These are phyloP conservation scores for Myotisia sp. DNA, from an alignment of 2,329 filamentous ascomycete genomes.

Conservation along the genomic window DNA sequence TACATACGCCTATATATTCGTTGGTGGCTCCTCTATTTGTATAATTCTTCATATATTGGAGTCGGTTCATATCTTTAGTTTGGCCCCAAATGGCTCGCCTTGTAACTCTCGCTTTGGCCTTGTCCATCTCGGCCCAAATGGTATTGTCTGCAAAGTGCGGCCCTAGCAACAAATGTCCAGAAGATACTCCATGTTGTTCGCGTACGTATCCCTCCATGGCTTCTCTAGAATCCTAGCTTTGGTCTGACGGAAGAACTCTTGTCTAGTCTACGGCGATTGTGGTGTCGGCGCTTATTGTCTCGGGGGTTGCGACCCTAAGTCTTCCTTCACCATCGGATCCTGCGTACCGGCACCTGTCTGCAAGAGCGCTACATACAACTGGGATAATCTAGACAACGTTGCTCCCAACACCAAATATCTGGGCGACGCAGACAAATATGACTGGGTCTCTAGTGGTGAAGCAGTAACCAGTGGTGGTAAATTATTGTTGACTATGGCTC, in stretches of 20 bases:
- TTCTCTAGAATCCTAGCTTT: not conserved
- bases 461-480: conserved; percentile 48
- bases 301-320: conserved; percentile 80
- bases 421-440: conserved; percentile 61
- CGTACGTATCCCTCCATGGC: conserved; percentile 41
- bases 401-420: conserved; percentile 66
- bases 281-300: conserved; percentile 91
- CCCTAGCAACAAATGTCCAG: conserved; percentile 48
- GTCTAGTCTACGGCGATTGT: conserved; percentile 74
- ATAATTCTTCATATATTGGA: not conserved
- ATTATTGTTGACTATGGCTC: conserved; percentile 77
- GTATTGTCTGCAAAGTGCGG: conserved; percentile 28
- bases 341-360: conserved; percentile 79
- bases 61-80: not conserved
- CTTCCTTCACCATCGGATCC: conserved; percentile 68
- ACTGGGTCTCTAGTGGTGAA: conserved; percentile 80
- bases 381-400: conserved; percentile 57
- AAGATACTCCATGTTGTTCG: conserved; percentile 62
- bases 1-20: too few relatives aligned
- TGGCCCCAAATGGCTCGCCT: conserved; percentile 24
- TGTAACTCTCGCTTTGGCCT: conserved; percentile 20
- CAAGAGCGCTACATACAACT: conserved; percentile 56
- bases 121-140: conserved; percentile 20
- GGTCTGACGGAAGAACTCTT: too few relatives aligned
- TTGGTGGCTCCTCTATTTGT: too few relatives aligned